Percentiles rank a stretch among this genome's conserved stretches.
These are phyloP conservation scores for Talinum fruticosum DNA, from an alignment of 148 eudicot genomes.

Conservation along the genomic window DNA sequence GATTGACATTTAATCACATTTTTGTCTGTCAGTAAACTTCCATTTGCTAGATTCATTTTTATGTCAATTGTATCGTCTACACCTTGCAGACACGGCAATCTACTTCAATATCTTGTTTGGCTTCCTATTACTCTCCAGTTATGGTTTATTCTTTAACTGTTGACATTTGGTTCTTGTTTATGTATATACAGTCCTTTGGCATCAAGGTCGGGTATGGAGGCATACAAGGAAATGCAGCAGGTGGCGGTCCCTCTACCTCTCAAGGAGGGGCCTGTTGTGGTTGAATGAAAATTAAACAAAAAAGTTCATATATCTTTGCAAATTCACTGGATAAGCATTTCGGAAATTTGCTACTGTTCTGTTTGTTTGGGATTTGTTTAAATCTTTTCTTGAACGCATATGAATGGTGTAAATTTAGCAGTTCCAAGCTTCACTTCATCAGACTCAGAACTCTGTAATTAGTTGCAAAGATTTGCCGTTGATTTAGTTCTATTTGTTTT, in stretches of 20 bases:
- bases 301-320: not conserved
- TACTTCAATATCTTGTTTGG: not conserved
- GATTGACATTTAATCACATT: not conserved
- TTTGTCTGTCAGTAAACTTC: not conserved
- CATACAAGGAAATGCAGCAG: constrained; percentile 65
- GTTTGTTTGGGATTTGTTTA: constrained; percentile 6
- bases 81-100: not conserved
- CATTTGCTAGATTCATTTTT: not conserved
- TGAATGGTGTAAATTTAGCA: constrained; percentile 2
- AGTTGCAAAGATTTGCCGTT: not conserved
- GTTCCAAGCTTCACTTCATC: not conserved
- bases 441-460: constrained; percentile 12
- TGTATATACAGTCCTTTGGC: constrained; percentile 62
- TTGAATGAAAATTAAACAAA: constrained; percentile 17
- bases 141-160: not conserved
- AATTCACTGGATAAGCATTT: not conserved
- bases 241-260: constrained; percentile 68
- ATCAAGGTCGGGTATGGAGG: constrained; percentile 97
- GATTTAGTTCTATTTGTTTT: not conserved
- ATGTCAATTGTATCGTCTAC: not conserved
- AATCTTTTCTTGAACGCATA: not conserved
- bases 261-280: constrained; percentile 79
- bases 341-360: not conserved
- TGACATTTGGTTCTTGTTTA: not conserved
- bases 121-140: not conserved